Conservation (phyloP, 2,329 filamentous ascomycete species). For the Neonectria hederae region DNA sequence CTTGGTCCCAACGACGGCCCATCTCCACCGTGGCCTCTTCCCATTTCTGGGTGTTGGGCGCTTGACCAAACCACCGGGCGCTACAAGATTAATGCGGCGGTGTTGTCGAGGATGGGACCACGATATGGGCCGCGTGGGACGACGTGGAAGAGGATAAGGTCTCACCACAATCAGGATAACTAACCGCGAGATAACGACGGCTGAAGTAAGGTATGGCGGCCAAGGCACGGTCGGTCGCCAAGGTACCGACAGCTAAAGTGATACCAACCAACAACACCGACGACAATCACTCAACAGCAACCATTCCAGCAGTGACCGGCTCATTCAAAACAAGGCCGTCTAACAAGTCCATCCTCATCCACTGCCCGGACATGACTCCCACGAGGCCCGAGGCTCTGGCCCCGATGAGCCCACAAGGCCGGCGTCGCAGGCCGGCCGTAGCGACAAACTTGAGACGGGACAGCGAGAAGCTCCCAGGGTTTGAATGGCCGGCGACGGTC, state of each 20-base stretch:
- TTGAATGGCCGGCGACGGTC: conserved; percentile 2
- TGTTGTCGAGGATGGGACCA: conserved; percentile 3
- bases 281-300: too few species aligned
- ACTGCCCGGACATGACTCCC: neutral
- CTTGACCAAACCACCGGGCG: conserved; percentile 19
- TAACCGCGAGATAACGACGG: neutral
- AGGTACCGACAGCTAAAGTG: too few species aligned
- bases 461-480: conserved; percentile 1
- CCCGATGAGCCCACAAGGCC: conserved; percentile 27
- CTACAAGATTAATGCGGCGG: conserved; percentile 16
- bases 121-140: conserved; percentile 4
- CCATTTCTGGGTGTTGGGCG: conserved; percentile 6
- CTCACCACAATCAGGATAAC: neutral
- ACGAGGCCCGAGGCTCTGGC: conserved; percentile 5
- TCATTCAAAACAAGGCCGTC: too few species aligned
- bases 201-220: neutral
- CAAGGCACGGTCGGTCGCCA: too few species aligned
- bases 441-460: conserved; percentile 17
- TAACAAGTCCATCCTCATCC: neutral
- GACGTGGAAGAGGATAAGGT: neutral
- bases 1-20: conserved; percentile 5
- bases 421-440: conserved; percentile 26
- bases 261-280: too few species aligned
- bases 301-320: neutral
- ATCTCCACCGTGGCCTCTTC: neutral